A percentile compares a stretch with the other conserved stretches of the same genome.
Conservation (phyloP, 768 basidiomycete genomes). For the Tylopilus felleus region DNA sequence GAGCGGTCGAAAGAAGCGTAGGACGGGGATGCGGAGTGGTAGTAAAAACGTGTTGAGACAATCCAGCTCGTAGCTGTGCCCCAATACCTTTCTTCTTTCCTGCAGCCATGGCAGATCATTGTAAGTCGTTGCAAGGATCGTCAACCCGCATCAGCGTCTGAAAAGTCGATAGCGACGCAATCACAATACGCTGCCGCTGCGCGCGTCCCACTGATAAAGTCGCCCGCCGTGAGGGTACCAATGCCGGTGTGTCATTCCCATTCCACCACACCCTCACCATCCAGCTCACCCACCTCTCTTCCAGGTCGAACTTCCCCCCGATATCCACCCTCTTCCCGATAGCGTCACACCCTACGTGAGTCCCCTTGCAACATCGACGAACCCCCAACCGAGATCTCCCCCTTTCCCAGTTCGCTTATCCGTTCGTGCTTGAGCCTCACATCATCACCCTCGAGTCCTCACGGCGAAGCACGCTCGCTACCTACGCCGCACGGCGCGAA, state of each 20-base stretch:
- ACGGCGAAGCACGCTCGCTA: conserved; percentile 61
- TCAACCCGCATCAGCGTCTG: background rate
- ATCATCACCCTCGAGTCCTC: conserved; percentile 73
- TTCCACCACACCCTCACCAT: background rate
- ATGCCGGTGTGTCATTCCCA: conserved; percentile 51
- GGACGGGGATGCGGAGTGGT: conserved; percentile 82
- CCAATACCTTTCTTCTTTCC: background rate
- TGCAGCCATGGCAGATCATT: conserved; percentile 17
- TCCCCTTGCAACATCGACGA: conserved; percentile 3
- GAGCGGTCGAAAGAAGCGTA: conserved; percentile 73
- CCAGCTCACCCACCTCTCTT: background rate
- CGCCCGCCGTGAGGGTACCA: conserved; percentile 86
- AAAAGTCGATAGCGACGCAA: conserved; percentile 24
- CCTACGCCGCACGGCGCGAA: conserved; percentile 65
- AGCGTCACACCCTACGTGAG: conserved; percentile 85
- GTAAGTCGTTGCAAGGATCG: conserved; percentile 12
- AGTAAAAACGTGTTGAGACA: conserved; percentile 78
- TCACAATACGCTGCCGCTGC: conserved; percentile 78
- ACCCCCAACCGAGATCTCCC: conserved; percentile 1
- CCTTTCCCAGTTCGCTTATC: conserved; percentile 81
- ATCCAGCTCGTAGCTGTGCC: conserved; percentile 15
- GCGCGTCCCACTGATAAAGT: conserved; percentile 84
- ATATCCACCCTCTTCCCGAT: conserved; percentile 93
- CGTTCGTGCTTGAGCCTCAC: conserved; percentile 90
- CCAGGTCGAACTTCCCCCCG: conserved; percentile 84